Evolutionary conservation across 257 asterid species (phyloP).

Genomic region (Cynanchum wilfordii): DNA sequence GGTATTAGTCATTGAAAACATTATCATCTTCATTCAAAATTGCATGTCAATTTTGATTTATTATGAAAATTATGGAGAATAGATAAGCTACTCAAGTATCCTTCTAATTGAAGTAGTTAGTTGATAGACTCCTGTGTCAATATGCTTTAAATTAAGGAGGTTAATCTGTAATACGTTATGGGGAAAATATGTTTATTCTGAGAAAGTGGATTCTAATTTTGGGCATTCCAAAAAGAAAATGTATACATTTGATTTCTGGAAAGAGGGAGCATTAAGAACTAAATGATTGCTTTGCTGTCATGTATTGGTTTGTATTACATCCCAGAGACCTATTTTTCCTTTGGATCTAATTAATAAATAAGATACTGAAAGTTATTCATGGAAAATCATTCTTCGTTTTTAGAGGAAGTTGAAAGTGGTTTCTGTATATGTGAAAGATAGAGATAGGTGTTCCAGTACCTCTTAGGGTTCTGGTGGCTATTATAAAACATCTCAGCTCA

Average conservation of each 20-base stretch:
- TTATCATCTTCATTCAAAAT: background rate
- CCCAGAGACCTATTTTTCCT: background rate
- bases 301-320: background rate
- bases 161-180: too few relatives aligned
- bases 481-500: background rate
- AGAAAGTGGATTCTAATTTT: too few relatives aligned
- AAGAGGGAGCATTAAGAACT: background rate
- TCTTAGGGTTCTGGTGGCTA: background rate
- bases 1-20: background rate
- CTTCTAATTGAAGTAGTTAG: too few relatives aligned
- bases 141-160: too few relatives aligned
- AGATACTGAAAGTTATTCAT: background rate
- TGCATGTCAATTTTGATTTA: too few relatives aligned
- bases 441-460: background rate
- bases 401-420: background rate
- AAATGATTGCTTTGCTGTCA: background rate
- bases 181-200: too few relatives aligned
- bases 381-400: background rate
- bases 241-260: too few relatives aligned
- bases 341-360: background rate
- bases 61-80: too few relatives aligned
- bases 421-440: background rate
- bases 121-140: too few relatives aligned
- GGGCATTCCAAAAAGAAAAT: too few relatives aligned
- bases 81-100: too few relatives aligned